A percentile compares a stretch with the other conserved stretches of the same genome.
phyloP scores from a whole-genome alignment of 176 grass and related monocot genomes.

The Oryza glumipatula region DNA sequence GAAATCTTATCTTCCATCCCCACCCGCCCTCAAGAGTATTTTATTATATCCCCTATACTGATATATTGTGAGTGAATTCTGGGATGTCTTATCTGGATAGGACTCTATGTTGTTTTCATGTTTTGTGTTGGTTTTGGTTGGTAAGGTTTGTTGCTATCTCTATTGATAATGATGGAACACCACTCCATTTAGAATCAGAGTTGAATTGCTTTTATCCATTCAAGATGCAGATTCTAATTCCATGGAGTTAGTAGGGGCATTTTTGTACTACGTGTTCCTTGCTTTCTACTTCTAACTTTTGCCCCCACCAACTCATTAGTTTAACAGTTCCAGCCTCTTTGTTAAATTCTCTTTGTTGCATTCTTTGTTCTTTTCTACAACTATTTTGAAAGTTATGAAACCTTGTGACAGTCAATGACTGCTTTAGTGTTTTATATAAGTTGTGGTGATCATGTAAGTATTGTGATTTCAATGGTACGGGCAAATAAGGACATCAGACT shows the following conservation, averaged over 20 bases:
- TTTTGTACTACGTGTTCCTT: slow-evolving; percentile 25
- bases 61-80: slow-evolving; percentile 4
- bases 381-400: neutral
- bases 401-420: neutral
- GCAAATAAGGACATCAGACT: neutral
- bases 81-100: slow-evolving; percentile 6
- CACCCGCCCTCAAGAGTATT: neutral
- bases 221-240: neutral
- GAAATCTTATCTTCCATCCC: neutral
- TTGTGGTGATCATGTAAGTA: neutral
- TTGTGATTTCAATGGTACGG: neutral
- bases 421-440: slow-evolving; percentile 15
- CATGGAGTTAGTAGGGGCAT: neutral
- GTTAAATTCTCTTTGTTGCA: neutral
- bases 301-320: slow-evolving; percentile 30
- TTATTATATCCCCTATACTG: neutral
- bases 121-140: neutral
- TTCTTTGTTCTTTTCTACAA: neutral
- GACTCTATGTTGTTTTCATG: slow-evolving; percentile 12
- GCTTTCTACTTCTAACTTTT: slow-evolving; percentile 17
- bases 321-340: slow-evolving; percentile 19
- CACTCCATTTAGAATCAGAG: neutral
- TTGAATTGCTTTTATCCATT: neutral
- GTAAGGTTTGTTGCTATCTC: neutral
- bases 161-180: slow-evolving; percentile 21